Percentiles rank a stretch among this genome's conserved stretches.
These are phyloP conservation scores for Paecilomyces formosus DNA, from an alignment of 2,329 filamentous ascomycete genomes.

Conservation along the genomic window DNA sequence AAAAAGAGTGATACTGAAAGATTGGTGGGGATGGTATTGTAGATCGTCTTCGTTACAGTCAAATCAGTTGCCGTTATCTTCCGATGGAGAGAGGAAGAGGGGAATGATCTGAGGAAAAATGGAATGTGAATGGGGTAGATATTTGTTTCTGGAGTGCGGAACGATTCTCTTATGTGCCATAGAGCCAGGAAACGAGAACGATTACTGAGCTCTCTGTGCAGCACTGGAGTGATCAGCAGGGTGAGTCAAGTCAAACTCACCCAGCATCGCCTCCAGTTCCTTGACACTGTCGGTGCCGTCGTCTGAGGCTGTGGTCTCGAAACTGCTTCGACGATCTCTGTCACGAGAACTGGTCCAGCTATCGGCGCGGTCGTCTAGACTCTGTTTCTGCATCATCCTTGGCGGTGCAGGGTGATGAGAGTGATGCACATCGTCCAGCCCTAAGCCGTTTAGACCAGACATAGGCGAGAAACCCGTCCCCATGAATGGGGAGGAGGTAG, in stretches of 20 bases:
- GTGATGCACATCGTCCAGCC: not conserved
- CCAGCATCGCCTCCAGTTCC: not conserved
- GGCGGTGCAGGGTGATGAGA: not conserved
- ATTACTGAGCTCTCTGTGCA: not conserved
- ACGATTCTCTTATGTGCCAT: not conserved
- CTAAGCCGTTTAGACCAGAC: not conserved
- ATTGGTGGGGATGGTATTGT: not conserved
- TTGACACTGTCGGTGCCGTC: not conserved
- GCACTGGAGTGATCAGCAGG: not conserved
- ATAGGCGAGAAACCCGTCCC: not conserved
- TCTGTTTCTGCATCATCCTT: not conserved
- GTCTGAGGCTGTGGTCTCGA: not conserved
- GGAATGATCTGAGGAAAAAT: not conserved
- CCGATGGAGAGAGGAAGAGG: not conserved
- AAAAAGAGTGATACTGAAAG: not conserved
- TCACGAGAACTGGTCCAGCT: not conserved
- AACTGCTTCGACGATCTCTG: not conserved
- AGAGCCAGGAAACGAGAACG: not conserved
- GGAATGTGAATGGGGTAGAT: not conserved
- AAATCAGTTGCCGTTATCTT: not conserved
- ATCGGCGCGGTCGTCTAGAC: not conserved
- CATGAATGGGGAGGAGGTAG: not conserved
- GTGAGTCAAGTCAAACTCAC: not conserved
- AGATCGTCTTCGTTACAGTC: not conserved
- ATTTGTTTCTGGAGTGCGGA: not conserved